phyloP scores from a whole-genome alignment of 208 protist genomes.

The Herpetomonas tarakana region DNA sequence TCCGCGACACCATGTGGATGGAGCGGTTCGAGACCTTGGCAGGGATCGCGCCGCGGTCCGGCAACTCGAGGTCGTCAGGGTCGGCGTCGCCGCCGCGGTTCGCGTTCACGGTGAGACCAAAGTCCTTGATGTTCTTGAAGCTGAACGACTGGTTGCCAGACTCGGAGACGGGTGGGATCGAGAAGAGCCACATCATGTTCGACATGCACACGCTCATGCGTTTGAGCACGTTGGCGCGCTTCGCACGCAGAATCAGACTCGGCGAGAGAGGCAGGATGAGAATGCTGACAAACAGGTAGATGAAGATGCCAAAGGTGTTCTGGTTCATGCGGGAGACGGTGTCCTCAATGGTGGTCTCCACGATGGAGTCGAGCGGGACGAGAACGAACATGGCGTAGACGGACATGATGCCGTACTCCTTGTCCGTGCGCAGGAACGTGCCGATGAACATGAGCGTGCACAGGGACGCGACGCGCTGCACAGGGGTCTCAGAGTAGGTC shows the following conservation, averaged over 20 bases:
- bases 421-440: conserved; percentile 79
- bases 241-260: conserved; percentile 64
- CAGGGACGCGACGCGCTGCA: conserved; percentile 75
- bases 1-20: conserved; percentile 34
- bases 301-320: conserved; percentile 89
- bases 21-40: conserved; percentile 41
- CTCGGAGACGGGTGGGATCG: conserved; percentile 28
- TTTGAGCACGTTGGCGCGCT: conserved; percentile 72
- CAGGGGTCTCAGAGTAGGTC: conserved; percentile 58
- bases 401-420: conserved; percentile 83
- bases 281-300: conserved; percentile 81
- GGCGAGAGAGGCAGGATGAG: conserved; percentile 75
- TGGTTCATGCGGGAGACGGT: conserved; percentile 86
- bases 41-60: not conserved
- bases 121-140: conserved; percentile 3
- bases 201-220: conserved; percentile 46
- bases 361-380: conserved; percentile 70
- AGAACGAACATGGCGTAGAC: conserved; percentile 88
- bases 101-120: not conserved
- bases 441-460: conserved; percentile 77
- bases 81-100: not conserved
- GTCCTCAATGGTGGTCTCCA: conserved; percentile 47
- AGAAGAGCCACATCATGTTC: conserved; percentile 63
- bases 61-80: not conserved
- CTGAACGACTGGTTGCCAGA: not conserved